Evolutionary conservation across 768 basidiomycete genomes (phyloP), one percentile per base, ranked within the genome.

Genomic region (Trametes villosa): DNA sequence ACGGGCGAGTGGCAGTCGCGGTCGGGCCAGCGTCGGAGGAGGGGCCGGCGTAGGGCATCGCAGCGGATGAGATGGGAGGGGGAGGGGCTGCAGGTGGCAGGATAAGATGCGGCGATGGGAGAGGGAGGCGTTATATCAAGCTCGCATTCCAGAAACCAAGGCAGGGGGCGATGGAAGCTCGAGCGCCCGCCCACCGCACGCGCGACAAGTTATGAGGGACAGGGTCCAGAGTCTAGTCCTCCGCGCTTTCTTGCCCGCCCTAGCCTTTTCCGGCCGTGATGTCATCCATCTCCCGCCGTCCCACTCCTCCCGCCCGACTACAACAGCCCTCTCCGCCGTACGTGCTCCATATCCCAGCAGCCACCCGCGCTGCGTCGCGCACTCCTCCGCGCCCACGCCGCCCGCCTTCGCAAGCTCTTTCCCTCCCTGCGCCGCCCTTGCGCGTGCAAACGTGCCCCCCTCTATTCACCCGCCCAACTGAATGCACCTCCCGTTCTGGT

Each of bases 21-120:
- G 62, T 63, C 20, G 62, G 49, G 53, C 45, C 26, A 29, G 54
- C 44, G 51, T 57, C 61, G 57, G 68, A 63, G 57, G 68, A 63
- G 53, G 70, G 70, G 24, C 58, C 57, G 20, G 67, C 60, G 68
- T 71, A 71, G 48, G 70, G 70, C 70, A 71, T 71, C 30, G 64
- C 46, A 46, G 53, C 9, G 40, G 44, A 41, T 13, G 48, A 29
- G 42, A 20, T 30, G 38, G 46, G 42, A 46, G 45, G 38, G 18
- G 53, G n/a, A 29, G 31, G n/a, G 49, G 41, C 15, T 41, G 45
- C 17, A 52, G 45, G 46, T n/a, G 44, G 34, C 9, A 18, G 46
- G 55, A 56, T 46, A 29, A 57, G 55, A 57, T 38, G 55, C 6
- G 0, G 22, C n/a, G 42, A 29, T 24, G 34, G 36, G 49, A 24